Evolutionary conservation across 805 yeast genomes (phyloP).

Genomic region (Spathaspora boniae): DNA sequence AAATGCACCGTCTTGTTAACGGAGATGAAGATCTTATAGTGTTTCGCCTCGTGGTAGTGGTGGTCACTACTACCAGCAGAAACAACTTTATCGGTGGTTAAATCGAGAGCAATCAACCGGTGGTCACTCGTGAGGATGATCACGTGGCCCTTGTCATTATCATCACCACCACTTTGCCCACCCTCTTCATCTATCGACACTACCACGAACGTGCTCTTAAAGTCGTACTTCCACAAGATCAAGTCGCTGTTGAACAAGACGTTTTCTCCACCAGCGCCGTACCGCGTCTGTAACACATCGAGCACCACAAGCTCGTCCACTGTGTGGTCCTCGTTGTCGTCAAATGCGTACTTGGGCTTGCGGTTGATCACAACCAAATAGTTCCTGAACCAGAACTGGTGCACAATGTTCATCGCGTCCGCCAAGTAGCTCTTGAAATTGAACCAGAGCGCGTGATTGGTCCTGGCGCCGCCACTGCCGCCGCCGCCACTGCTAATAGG

Average conservation of each 20-base stretch:
- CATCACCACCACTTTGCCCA: conserved; percentile 9
- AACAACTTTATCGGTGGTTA: conserved; percentile 8
- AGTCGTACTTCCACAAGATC: conserved; percentile 37
- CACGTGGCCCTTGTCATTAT: conserved; percentile 10
- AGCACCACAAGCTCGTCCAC: conserved; percentile 36
- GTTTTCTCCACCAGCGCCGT: conserved; percentile 28
- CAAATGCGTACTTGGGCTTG: conserved; percentile 14
- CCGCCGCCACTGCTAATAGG: conserved; percentile 20
- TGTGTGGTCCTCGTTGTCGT: conserved; percentile 9
- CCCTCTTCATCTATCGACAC: too few relatives aligned
- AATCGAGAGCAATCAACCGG: conserved; percentile 25
- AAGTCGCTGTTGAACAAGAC: conserved; percentile 36
- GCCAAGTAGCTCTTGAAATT: conserved; percentile 30
- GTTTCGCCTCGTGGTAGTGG: conserved; percentile 10
- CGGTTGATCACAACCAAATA: conserved; percentile 33
- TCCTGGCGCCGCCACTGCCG: conserved; percentile 15
- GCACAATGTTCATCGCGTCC: conserved; percentile 30
- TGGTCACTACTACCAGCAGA: too few relatives aligned
- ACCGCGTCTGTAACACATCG: conserved; percentile 27
- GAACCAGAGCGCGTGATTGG: conserved; percentile 39
- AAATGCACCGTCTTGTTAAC: conserved; percentile 32
- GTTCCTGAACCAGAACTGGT: conserved; percentile 35
- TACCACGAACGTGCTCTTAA: conserved; percentile 20
- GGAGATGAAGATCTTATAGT: conserved; percentile 26
- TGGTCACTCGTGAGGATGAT: conserved; percentile 28